These are phyloP conservation scores for Pharnaceum exiguum DNA, from an alignment of 148 eudicot species.

Conservation along the genomic window DNA sequence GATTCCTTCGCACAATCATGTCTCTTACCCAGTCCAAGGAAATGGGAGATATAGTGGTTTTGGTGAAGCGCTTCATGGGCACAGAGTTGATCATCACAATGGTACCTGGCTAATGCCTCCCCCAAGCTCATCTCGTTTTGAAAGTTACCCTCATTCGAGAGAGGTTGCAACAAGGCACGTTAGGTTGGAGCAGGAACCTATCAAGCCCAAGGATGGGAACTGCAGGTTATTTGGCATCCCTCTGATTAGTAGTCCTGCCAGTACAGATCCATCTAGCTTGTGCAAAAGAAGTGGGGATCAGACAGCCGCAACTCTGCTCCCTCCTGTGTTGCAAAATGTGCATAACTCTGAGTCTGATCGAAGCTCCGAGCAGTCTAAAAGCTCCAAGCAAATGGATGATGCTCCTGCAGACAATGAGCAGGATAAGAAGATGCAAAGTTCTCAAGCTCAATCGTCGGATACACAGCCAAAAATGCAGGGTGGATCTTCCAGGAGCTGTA, in stretches of 20 bases:
- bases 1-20: slow-evolving; percentile 32
- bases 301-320: slow-evolving; percentile 25
- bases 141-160: slow-evolving; percentile 39
- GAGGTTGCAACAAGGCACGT: slow-evolving; percentile 36
- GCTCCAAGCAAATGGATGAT: slow-evolving; percentile 36
- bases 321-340: slow-evolving; percentile 26
- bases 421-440: slow-evolving; percentile 38
- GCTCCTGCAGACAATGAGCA: slow-evolving; percentile 35
- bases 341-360: slow-evolving; percentile 38
- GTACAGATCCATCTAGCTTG: slow-evolving; percentile 27
- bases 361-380: slow-evolving; percentile 43
- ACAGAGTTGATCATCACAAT: slow-evolving; percentile 42
- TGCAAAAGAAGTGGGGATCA: slow-evolving; percentile 23
- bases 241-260: slow-evolving; percentile 37
- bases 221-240: slow-evolving; percentile 87
- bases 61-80: slow-evolving; percentile 40
- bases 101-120: slow-evolving; percentile 74
- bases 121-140: slow-evolving; percentile 38
- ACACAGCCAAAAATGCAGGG: slow-evolving; percentile 48
- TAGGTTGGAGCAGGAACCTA: slow-evolving; percentile 30
- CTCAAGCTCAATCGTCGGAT: slow-evolving; percentile 29
- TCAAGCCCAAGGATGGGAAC: slow-evolving; percentile 57
- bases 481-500: slow-evolving; percentile 82
- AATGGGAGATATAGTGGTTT: slow-evolving; percentile 52
- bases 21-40: slow-evolving; percentile 44